phyloP scores from a whole-genome alignment of 176 grass and related monocot genomes.

The Saccharum officinarum region DNA sequence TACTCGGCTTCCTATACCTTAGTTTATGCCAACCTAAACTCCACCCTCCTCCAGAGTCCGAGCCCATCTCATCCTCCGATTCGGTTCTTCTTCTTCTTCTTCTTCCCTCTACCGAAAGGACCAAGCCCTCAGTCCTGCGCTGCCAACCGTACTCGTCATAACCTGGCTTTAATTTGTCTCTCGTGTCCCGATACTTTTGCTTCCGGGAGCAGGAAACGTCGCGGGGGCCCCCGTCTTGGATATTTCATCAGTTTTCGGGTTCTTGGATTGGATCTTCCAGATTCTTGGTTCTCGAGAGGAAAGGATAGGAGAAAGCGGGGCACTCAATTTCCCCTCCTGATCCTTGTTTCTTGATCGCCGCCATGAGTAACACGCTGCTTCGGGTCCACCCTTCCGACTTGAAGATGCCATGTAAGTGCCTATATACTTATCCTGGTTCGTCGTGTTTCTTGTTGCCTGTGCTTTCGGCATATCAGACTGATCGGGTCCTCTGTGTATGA shows the following conservation, averaged over 20 bases:
- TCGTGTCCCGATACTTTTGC: too few species aligned
- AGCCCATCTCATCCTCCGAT: slow-evolving; percentile 1
- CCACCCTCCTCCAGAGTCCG: neutral
- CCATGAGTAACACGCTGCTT: slow-evolving; percentile 83
- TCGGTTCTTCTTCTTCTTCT: neutral
- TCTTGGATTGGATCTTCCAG: slow-evolving; percentile 14
- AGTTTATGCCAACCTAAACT: slow-evolving; percentile 25
- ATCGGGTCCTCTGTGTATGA: slow-evolving; percentile 17
- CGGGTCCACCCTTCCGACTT: slow-evolving; percentile 81
- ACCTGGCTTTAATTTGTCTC: too few species aligned
- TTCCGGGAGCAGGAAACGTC: too few species aligned
- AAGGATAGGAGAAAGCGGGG: neutral
- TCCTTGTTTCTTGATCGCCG: slow-evolving; percentile 9
- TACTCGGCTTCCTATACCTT: neutral
- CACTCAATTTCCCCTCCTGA: neutral
- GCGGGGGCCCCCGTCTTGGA: too few species aligned
- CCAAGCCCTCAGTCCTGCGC: neutral
- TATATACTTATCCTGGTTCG: neutral
- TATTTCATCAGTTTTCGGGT: neutral
- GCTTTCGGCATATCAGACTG: slow-evolving; percentile 4
- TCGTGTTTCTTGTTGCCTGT: slow-evolving; percentile 32
- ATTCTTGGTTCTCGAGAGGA: neutral
- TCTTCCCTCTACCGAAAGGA: neutral
- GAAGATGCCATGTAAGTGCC: slow-evolving; percentile 80
- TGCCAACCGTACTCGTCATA: too few species aligned